Base-by-base conservation (phyloP, 2,329 filamentous ascomycete genomes). In the Davidsoniella virescens region DNA sequence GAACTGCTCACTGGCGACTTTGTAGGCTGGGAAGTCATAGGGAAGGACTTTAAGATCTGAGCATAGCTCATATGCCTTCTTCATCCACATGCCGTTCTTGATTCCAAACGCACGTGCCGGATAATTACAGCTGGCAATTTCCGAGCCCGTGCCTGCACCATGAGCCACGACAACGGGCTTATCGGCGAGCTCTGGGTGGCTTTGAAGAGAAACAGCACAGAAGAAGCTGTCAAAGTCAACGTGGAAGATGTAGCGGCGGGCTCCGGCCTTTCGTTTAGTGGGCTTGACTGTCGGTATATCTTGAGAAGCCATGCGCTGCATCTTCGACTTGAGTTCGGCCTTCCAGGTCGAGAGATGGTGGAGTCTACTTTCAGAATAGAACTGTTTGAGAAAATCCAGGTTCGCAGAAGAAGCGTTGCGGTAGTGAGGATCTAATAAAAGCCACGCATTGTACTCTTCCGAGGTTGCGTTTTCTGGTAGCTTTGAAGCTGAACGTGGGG, bases 71-170 rank as follows among this genome's bases (percentile, higher is more conserved):
- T 82, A 71, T 0, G 92, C 92, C 33, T 75, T 73, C 62, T 90
- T 93, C 90, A 98, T 96, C 92, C 93, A 98, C 92, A 96, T 98
- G 37, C 93, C 93, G 57, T 98, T 98, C 61, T 88, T 94, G 50
- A 98, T 73, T 1, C 90, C 90, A 57, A 81, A 92, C 29, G 76
- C 73, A 37, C 92, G 78, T 5, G 93, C 92, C 17, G 83, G 80
- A 61, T 98, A 98, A 59, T 98, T 98, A 65, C 92, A 98, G 56
- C 88, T 95, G 18, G 92, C 92, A 59, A 98, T 96, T 61, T 98
- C 92, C 0, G 90, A 94, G 0, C 86, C 87, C 20, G 76, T 78
- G 0, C 90, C 90, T 42, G 74, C 75, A 4, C 90, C 84, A 60
- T 98, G 92, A 3, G 92, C 90, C 33, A 98, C 84, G 1, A 85